Evolutionary conservation across 257 asterid species (phyloP), one percentile per base, ranked within the genome.

Genomic region (Eucommia ulmoides): DNA sequence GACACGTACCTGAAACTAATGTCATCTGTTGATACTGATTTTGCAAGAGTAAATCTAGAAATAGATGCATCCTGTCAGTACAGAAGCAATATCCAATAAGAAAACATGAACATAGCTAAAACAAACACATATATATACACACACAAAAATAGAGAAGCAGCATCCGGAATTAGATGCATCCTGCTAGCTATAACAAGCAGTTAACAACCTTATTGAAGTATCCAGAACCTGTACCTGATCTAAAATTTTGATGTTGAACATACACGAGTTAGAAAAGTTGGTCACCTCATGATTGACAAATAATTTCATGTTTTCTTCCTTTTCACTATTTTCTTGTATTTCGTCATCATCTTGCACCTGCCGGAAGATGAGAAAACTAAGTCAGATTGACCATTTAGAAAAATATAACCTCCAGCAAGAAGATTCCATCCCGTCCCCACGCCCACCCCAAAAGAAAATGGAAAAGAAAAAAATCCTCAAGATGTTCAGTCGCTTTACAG

Each of bases 301-400:
- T 41, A 35, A 53, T 63, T 66, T 72, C 12, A 48, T 29, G 64
- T 18, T 61, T 61, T 66, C 84, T 62, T 71, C 81, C 52, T 73
- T 94, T 64, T 84, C 95, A 67, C 44, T 81, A 58, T 63, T 60
- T 71, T 81, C 95, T 71, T 73, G 86, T 52, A 70, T 70, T 54
- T 75, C 94, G 48, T 80, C 96, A 56, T 80, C 94, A 19, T 79
- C 88, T 59, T 75, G 99, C 66, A 91, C 80, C 99, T 91, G 74
- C 59, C 70, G 67, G 49, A 59, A 55, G 47, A 12, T n/a, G 44
- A 42, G 54, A 20, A 45, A 62, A 59, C 54, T 53, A 60, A 65
- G 19, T 21, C 41, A 69, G 50, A 55, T 44, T 19, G 12, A 60
- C 33, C 51, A 49, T 33, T 62, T 64, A n/a, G n/a, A n/a, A n/a